Conservation (phyloP, 108 stramenopile species). For the Skeletonema tropicum region DNA sequence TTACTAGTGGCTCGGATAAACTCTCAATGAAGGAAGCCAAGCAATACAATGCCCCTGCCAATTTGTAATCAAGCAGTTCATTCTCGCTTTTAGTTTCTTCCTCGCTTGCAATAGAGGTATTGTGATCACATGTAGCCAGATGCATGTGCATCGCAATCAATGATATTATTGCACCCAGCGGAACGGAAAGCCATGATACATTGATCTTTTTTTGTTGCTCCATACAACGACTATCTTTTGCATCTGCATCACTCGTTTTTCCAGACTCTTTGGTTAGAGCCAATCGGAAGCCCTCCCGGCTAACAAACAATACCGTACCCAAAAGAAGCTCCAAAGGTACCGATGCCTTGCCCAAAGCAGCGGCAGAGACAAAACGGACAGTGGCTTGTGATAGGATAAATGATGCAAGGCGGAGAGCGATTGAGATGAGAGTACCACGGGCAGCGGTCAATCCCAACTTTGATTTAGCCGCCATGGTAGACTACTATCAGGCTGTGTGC, state of each 20-base stretch:
- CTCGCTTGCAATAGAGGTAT: background rate
- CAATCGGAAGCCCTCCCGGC: conserved; percentile 90
- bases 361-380: conserved; percentile 69
- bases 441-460: conserved; percentile 44
- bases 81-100: background rate
- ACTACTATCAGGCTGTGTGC: too few species aligned
- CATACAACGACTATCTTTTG: conserved; percentile 36
- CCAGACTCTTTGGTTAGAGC: conserved; percentile 62
- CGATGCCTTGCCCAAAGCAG: conserved; percentile 74
- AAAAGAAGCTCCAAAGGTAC: conserved; percentile 83
- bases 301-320: conserved; percentile 79
- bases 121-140: conserved; percentile 28
- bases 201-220: conserved; percentile 45
- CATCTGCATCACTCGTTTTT: conserved; percentile 13
- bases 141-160: conserved; percentile 45
- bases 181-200: conserved; percentile 61
- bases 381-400: conserved; percentile 82
- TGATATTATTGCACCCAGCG: conserved; percentile 29
- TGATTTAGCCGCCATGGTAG: background rate
- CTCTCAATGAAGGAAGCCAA: conserved; percentile 76
- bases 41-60: conserved; percentile 82
- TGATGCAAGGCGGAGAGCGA: conserved; percentile 63
- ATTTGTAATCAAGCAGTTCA: conserved; percentile 59
- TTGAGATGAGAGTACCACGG: conserved; percentile 61
- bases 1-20: conserved; percentile 71